A percentile compares a stretch with the other conserved stretches of the same genome.
Evolutionary conservation across 345 rosid genomes (phyloP).

Genomic region (Populus alba): DNA sequence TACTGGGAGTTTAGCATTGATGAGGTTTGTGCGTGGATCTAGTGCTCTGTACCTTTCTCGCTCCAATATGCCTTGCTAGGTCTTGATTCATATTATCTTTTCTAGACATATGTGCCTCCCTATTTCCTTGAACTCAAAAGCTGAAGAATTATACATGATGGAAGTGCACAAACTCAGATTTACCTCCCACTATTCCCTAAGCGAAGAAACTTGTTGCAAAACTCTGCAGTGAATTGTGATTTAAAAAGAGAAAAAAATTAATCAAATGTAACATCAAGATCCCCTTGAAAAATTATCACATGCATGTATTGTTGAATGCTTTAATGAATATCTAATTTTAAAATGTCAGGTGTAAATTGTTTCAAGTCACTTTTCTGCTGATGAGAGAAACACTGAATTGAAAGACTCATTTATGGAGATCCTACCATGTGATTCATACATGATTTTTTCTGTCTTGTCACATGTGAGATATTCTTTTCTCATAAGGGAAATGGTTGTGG

Average conservation of each 20-base stretch:
- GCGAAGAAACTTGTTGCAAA: not conserved
- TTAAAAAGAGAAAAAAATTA: not conserved
- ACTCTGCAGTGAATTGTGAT: not conserved
- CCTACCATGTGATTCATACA: too few relatives aligned
- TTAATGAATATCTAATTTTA: not conserved
- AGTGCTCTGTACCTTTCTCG: conserved; percentile 1
- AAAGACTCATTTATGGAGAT: not conserved
- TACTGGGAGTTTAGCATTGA: conserved; percentile 74
- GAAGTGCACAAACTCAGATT: not conserved
- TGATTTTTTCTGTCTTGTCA: not conserved
- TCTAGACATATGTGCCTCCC: not conserved
- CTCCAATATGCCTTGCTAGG: not conserved
- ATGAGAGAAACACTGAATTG: not conserved
- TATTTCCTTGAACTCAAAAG: not conserved
- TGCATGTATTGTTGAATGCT: too few relatives aligned
- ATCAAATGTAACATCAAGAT: too few relatives aligned
- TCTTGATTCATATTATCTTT: not conserved
- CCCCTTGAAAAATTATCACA: too few relatives aligned
- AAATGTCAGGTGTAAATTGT: not conserved
- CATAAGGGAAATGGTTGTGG: too few relatives aligned
- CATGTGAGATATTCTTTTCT: not conserved
- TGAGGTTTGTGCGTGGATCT: conserved; percentile 57
- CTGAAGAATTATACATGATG: not conserved
- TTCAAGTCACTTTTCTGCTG: not conserved
- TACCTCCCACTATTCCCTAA: not conserved